Evolutionary conservation across 2,329 filamentous ascomycete genomes (phyloP), one percentile per base, ranked within the genome.

Genomic region (Talaromyces sp.): DNA sequence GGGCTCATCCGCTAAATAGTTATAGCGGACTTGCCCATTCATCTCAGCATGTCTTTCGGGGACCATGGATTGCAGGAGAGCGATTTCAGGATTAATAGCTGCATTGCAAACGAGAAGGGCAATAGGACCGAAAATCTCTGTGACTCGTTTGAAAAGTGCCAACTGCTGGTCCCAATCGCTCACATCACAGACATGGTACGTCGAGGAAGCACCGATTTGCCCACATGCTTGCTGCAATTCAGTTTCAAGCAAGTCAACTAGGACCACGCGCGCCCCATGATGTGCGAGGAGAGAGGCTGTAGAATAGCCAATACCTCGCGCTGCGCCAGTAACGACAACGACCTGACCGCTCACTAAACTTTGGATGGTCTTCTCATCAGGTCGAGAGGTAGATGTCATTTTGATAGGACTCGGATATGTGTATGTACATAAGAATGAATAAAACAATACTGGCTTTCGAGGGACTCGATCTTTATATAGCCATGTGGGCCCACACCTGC

Each of bases 281-380:
- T 54, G 39, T 10, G 58, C 57, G 6, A 64, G 55, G 3, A 62
- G 45, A 9, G 47, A 37, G 2, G 61, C 57, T 7, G 55, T 56
- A 7, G 55, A 52, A 33, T 56, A 57, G 2, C 62, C 60, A 22
- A 65, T 65, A 2, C 60, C 63, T 32, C 54, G 39, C 17, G 63
- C 62, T 16, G 60, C 62, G 8, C 61, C 64, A 10, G 62, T 63
- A 9, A 64, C 43, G 10, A 63, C 48, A 17, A 47, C 60, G 7
- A 62, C 49, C 14, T 58, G 45, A 10, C 47, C 49, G 8, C 29
- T 27, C 13, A 51, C 29, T 4, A 47, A 10, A 5, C 24, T 6
- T 32, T 36, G 37, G 19, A 57, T 33, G 5, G 32, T 39, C 13
- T 37, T 46, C 6, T 16, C 16, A 19, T 24, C 48, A 14, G 50